Conservation (phyloP, 345 rosid genomes). For the Microthlaspi erraticum region DNA sequence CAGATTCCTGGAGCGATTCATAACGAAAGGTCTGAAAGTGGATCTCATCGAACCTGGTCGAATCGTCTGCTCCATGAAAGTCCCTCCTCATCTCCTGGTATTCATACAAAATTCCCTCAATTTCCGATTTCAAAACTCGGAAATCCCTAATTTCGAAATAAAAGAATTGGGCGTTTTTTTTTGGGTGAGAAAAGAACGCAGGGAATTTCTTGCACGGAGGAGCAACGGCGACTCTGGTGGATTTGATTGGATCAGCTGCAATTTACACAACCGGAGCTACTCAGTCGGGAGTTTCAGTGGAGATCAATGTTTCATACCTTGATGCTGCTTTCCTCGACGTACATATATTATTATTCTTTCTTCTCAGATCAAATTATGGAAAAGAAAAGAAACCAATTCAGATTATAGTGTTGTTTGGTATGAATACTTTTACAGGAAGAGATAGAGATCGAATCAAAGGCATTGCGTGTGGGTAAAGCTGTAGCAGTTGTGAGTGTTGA, state of each 20-base stretch:
- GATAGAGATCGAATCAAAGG: constrained; percentile 40
- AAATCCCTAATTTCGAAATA: background rate
- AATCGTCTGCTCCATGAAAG: constrained; percentile 74
- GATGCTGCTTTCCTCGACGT: constrained; percentile 84
- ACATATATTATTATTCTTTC: constrained; percentile 11
- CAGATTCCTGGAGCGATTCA: constrained; percentile 63
- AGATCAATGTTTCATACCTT: constrained; percentile 84
- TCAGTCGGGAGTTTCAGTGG: constrained; percentile 72
- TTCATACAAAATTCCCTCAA: background rate
- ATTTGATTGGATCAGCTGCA: constrained; percentile 82
- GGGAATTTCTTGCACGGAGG: constrained; percentile 97
- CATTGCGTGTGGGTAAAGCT: constrained; percentile 66
- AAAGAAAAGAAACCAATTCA: background rate
- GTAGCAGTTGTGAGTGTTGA: constrained; percentile 79
- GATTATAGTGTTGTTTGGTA: background rate
- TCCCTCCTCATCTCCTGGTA: constrained; percentile 83
- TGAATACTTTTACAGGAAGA: constrained; percentile 28
- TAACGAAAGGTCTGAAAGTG: constrained; percentile 63
- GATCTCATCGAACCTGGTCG: constrained; percentile 79
- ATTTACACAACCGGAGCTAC: constrained; percentile 60
- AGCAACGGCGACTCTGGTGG: constrained; percentile 89
- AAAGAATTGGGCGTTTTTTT: background rate
- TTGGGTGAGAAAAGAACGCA: constrained; percentile 57
- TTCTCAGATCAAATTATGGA: background rate
- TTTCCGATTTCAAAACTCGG: background rate